Conservation (phyloP, 768 basidiomycete genomes). For the Harrya chromipes region DNA sequence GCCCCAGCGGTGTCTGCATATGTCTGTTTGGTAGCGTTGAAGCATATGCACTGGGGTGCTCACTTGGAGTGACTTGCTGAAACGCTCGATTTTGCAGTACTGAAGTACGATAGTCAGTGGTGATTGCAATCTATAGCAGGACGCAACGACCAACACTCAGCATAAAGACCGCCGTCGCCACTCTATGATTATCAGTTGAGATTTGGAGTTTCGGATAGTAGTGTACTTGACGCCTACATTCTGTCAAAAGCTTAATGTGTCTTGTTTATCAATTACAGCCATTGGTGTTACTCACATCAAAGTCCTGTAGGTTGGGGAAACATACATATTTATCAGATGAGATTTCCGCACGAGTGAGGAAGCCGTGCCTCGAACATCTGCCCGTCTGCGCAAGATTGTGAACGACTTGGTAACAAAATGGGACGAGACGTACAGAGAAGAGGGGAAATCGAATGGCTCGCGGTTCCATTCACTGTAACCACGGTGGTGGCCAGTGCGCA, state of each 20-base stretch:
- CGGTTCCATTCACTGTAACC: constrained; percentile 43
- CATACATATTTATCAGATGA: not conserved
- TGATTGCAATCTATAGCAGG: not conserved
- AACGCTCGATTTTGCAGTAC: constrained; percentile 68
- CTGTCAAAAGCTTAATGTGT: constrained; percentile 14
- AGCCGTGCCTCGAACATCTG: constrained; percentile 55
- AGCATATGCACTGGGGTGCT: not conserved
- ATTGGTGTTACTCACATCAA: constrained; percentile 43
- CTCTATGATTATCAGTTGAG: constrained; percentile 39
- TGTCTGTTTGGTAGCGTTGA: not conserved
- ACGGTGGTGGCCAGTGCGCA: constrained; percentile 20
- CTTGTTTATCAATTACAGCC: not conserved
- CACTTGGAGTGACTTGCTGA: constrained; percentile 56
- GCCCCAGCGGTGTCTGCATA: constrained; percentile 43
- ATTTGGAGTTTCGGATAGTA: not conserved
- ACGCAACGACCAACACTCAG: constrained; percentile 41
- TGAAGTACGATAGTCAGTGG: constrained; percentile 19
- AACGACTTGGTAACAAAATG: not conserved
- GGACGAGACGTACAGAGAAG: constrained; percentile 39
- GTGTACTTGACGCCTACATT: constrained; percentile 26
- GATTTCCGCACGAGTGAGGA: not conserved
- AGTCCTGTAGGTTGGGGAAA: constrained; percentile 40
- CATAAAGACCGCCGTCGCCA: constrained; percentile 64
- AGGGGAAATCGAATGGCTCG: constrained; percentile 50
- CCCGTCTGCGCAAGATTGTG: constrained; percentile 34